Evolutionary conservation across 495 filamentous ascomycete genomes (phyloP).

Genomic region (Astrothelium subdiscretum): DNA sequence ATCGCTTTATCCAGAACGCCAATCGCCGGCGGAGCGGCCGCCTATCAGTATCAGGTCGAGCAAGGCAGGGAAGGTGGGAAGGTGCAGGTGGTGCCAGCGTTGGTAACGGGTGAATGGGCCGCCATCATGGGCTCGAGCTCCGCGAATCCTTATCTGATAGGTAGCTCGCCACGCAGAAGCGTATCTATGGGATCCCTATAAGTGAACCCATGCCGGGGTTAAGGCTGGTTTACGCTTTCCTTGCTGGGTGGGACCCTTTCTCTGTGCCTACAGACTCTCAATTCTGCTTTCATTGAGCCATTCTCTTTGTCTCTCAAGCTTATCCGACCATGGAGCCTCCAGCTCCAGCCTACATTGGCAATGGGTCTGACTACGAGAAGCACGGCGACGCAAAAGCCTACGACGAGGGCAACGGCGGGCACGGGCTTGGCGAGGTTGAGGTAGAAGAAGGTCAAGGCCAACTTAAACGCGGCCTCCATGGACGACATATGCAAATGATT

Average conservation of each 20-base stretch:
- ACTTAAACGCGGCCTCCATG: slow-evolving; percentile 26
- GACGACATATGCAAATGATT: slow-evolving; percentile 44
- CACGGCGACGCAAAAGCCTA: neutral
- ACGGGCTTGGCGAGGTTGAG: neutral
- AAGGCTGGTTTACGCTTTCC: neutral
- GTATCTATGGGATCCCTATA: neutral
- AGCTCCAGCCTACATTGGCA: neutral
- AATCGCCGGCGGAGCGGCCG: neutral
- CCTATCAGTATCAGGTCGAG: neutral
- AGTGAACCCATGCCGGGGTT: neutral
- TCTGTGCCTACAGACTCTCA: neutral
- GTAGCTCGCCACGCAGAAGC: neutral
- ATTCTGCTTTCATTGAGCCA: neutral
- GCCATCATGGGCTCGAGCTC: neutral
- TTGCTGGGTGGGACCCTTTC: neutral
- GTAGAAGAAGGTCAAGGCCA: slow-evolving; percentile 13
- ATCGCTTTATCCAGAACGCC: neutral
- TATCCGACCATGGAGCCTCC: neutral
- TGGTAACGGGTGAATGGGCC: too few relatives aligned
- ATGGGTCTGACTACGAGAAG: neutral
- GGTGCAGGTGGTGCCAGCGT: too few relatives aligned
- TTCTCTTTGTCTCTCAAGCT: neutral
- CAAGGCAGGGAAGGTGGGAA: neutral
- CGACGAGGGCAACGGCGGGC: neutral
- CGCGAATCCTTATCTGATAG: neutral